Evolutionary conservation across 192 early-diverging fungal species (phyloP), one percentile per base, ranked within the genome.

Genomic region (Rhizoclosmatium sp.): DNA sequence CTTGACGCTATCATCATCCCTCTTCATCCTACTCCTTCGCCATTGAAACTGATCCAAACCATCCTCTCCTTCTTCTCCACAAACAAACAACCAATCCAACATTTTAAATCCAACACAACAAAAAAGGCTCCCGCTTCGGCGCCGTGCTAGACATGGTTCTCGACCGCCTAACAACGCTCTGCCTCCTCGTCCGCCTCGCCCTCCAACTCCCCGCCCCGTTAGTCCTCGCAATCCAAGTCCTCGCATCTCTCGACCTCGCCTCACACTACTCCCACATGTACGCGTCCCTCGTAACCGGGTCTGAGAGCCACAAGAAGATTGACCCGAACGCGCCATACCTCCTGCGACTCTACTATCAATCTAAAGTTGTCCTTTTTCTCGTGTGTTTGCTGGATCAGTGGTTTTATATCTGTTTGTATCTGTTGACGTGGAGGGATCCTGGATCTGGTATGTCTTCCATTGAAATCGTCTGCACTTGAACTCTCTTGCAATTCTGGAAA

Each of bases 181-280:
- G 95, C 58, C 89, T 99, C 12, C 86, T 99, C 21, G 92, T 94
- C 75, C 96, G 92, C 80, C 89, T 99, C 56, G 87, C 95, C 3
- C 54, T 72, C 21, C 78, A 87, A 45, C 71, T 83, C 5, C 94
- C 95, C 78, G 87, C 93, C 0, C 39, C 39, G 1, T 91, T 92
- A 71, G 88, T 94, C 39, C 78, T 98, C n/a, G 31, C 94, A 5
- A 97, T 97, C 80, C 96, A 97, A 87, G 82, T 94, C 59, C 87
- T 99, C 59, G 95, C 97, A 71, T 90, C 95, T 2, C 89, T 99
- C 61, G 98, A 99, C 78, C 90, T 99, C 47, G 94, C 93, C 76
- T 94, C 93, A 76, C 98, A 99, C 82, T 99, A 99, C 80, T 94
- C 98, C 91, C 98, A 99, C 62, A 99, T 99, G 96, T 97, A 97